A percentile compares a stretch with the other conserved stretches of the same genome.
These are phyloP conservation scores for Choiromyces venosus DNA, from an alignment of 495 filamentous ascomycete genomes.

Conservation along the genomic window DNA sequence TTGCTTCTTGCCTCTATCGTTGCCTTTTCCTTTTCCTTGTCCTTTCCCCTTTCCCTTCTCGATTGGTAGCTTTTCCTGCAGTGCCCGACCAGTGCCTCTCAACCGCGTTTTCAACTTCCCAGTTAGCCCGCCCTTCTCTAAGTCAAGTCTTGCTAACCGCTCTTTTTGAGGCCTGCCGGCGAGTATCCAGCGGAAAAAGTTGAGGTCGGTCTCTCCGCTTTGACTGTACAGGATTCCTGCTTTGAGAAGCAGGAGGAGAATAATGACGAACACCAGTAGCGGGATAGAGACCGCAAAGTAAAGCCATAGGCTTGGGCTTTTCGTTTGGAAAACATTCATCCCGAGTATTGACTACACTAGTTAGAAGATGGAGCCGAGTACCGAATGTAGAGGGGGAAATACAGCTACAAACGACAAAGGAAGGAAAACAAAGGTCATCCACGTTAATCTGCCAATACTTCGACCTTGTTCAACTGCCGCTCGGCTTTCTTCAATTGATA, in stretches of 20 bases:
- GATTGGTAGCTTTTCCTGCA: not conserved
- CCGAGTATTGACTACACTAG: conserved; percentile 29
- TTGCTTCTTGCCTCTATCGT: not conserved
- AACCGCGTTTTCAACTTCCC: conserved; percentile 20
- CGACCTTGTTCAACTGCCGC: conserved; percentile 32
- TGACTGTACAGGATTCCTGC: conserved; percentile 26
- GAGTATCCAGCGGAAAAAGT: conserved; percentile 25
- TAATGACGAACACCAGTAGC: conserved; percentile 14
- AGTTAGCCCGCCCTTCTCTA: conserved; percentile 31
- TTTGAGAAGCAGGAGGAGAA: conserved; percentile 21
- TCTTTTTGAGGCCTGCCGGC: conserved; percentile 22
- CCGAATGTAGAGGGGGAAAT: not conserved
- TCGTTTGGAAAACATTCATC: conserved; percentile 31
- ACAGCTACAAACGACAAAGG: conserved; percentile 32
- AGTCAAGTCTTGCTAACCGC: conserved; percentile 14
- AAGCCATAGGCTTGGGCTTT: conserved; percentile 18
- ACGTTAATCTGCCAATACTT: conserved; percentile 33
- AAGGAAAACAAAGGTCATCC: conserved; percentile 36
- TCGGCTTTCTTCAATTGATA: conserved; percentile 30
- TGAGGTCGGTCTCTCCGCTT: conserved; percentile 21
- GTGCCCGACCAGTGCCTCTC: not conserved
- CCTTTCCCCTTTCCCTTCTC: not conserved
- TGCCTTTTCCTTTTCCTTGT: conserved; percentile 10
- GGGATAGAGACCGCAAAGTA: conserved; percentile 31
- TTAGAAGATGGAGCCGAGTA: not conserved